phyloP scores from a whole-genome alignment of 2,329 filamentous ascomycete genomes.

The Pseudocercospora crystallina region DNA sequence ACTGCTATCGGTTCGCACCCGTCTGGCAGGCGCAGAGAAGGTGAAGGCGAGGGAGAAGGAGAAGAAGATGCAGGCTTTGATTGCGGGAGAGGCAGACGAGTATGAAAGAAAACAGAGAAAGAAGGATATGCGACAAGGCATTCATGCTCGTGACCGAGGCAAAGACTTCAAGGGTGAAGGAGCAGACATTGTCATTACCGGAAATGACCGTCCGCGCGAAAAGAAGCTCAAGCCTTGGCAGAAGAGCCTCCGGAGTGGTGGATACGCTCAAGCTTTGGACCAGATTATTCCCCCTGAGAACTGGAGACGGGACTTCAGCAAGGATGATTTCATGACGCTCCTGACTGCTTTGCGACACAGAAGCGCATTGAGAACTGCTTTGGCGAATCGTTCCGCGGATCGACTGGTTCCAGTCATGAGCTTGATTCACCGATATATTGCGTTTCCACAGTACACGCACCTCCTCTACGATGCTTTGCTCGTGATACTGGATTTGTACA shows the following conservation, averaged over 20 bases:
- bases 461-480: conserved; percentile 82
- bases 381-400: conserved; percentile 77
- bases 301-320: conserved; percentile 23
- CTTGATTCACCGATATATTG: conserved; percentile 79
- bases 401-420: conserved; percentile 77
- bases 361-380: conserved; percentile 75
- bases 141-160: conserved; percentile 60
- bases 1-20: conserved; percentile 83
- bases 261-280: conserved; percentile 77
- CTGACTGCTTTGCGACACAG: conserved; percentile 84
- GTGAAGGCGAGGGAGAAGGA: conserved; percentile 71
- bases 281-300: conserved; percentile 57
- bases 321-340: conserved; percentile 64
- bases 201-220: conserved; percentile 63
- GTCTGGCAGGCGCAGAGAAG: conserved; percentile 81
- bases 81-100: conserved; percentile 74
- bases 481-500: conserved; percentile 82
- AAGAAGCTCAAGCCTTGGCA: conserved; percentile 77
- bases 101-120: conserved; percentile 72
- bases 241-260: conserved; percentile 71
- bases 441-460: conserved; percentile 76
- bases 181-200: conserved; percentile 83
- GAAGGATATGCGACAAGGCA: conserved; percentile 58
- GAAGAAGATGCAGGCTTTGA: conserved; percentile 79
- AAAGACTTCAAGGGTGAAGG: conserved; percentile 82